A percentile compares a stretch with the other conserved stretches of the same genome.
Conservation (phyloP, 768 basidiomycete species). For the Austroboletus festivus region DNA sequence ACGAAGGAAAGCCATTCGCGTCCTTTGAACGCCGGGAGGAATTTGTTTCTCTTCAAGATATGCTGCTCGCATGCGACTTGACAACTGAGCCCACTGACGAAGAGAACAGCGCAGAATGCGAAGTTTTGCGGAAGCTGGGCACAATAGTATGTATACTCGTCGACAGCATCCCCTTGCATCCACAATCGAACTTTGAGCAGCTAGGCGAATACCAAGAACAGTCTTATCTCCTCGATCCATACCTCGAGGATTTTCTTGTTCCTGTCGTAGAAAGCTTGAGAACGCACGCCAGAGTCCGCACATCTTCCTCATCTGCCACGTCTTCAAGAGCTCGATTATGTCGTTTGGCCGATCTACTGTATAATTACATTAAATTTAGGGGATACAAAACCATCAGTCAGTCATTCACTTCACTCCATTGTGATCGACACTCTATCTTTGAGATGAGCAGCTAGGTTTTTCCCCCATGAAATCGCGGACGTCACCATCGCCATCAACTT, state of each 20-base stretch:
- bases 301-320: slow-evolving; percentile 22
- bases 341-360: slow-evolving; percentile 61
- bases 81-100: slow-evolving; percentile 40
- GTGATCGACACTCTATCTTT: slow-evolving; percentile 9
- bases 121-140: slow-evolving; percentile 41
- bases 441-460: slow-evolving; percentile 70
- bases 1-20: slow-evolving; percentile 46
- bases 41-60: slow-evolving; percentile 50
- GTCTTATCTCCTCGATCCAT: slow-evolving; percentile 88
- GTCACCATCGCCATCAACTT: slow-evolving; percentile 71
- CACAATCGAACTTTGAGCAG: slow-evolving; percentile 38
- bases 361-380: slow-evolving; percentile 81
- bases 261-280: slow-evolving; percentile 71
- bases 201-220: slow-evolving; percentile 91
- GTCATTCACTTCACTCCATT: slow-evolving; percentile 28
- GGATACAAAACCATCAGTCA: slow-evolving; percentile 90
- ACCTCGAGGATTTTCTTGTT: slow-evolving; percentile 70
- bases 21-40: slow-evolving; percentile 63
- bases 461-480: slow-evolving; percentile 88
- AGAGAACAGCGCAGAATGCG: slow-evolving; percentile 42
- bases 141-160: slow-evolving; percentile 46
- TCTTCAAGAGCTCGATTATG: slow-evolving; percentile 41
- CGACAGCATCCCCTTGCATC: background rate
- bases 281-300: slow-evolving; percentile 44
- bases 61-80: slow-evolving; percentile 49